A percentile compares a stretch with the other conserved stretches of the same genome.
Conservation (phyloP, 371 early-diverging fungal species). For the Choanephora cucurbitarum region DNA sequence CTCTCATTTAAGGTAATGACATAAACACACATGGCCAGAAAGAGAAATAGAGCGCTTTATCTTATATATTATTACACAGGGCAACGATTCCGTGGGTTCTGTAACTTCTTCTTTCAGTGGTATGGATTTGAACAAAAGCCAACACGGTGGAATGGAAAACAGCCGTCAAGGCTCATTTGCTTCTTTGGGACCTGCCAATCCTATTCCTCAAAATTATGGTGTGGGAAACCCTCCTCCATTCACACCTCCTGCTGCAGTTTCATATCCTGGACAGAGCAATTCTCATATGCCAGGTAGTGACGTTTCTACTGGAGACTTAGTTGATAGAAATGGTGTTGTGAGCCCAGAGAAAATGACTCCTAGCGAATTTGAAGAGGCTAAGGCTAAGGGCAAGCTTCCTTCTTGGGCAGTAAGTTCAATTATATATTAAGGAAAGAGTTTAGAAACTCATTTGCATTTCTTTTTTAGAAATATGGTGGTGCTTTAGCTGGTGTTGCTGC, state of each 20-base stretch:
- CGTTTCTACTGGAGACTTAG: neutral
- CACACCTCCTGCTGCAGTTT: conserved; percentile 21
- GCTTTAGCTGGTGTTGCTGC: conserved; percentile 29
- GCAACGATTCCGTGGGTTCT: conserved; percentile 17
- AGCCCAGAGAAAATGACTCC: conserved; percentile 17
- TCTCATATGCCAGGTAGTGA: conserved; percentile 9
- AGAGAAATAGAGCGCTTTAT: neutral
- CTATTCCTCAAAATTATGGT: conserved; percentile 30
- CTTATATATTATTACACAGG: conserved; percentile 9
- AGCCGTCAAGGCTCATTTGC: conserved; percentile 24
- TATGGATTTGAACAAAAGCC: conserved; percentile 22
- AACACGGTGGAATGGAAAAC: conserved; percentile 4
- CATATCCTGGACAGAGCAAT: conserved; percentile 16
- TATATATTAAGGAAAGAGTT: too few species aligned
- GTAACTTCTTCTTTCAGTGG: conserved; percentile 21
- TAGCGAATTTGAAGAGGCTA: conserved; percentile 26
- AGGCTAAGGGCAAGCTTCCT: conserved; percentile 23
- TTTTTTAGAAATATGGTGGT: conserved; percentile 30
- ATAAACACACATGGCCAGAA: neutral
- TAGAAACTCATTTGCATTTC: neutral
- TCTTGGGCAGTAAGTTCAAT: conserved; percentile 22
- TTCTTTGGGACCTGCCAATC: conserved; percentile 30
- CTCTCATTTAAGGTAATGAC: conserved; percentile 24
- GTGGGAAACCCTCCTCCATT: conserved; percentile 30
- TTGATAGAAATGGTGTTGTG: conserved; percentile 6